A percentile compares a stretch with the other conserved stretches of the same genome.
Evolutionary conservation across 2,329 filamentous ascomycete genomes (phyloP).

Genomic region (Colletotrichum agaves): DNA sequence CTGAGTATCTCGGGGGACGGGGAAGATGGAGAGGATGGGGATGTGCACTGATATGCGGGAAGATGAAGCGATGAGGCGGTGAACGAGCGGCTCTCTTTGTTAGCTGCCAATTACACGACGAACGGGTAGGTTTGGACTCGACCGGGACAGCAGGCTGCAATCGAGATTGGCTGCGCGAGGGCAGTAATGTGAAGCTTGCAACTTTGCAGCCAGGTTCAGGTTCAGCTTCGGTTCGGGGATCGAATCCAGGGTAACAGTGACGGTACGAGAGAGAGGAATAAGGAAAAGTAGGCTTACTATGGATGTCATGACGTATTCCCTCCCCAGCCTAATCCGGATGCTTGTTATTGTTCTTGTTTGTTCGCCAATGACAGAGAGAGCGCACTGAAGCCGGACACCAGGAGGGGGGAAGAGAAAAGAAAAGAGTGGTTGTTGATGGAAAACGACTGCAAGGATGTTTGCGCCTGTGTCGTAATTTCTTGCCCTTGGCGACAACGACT

Average conservation of each 20-base stretch:
- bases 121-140: slow-evolving; percentile 14
- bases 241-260: background rate
- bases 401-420: slow-evolving; percentile 23
- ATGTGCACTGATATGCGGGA: slow-evolving; percentile 38
- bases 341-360: slow-evolving; percentile 20
- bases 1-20: slow-evolving; percentile 31
- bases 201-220: slow-evolving; percentile 18
- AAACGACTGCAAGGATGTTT: slow-evolving; percentile 5
- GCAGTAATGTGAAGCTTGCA: slow-evolving; percentile 14
- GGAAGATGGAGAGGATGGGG: slow-evolving; percentile 26
- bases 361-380: slow-evolving; percentile 33
- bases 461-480: slow-evolving; percentile 1
- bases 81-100: slow-evolving; percentile 34
- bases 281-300: slow-evolving; percentile 43
- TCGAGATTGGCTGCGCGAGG: slow-evolving; percentile 32
- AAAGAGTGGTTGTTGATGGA: slow-evolving; percentile 2
- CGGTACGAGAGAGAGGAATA: slow-evolving; percentile 11
- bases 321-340: slow-evolving; percentile 31
- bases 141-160: slow-evolving; percentile 31
- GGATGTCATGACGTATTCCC: slow-evolving; percentile 46
- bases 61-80: slow-evolving; percentile 35
- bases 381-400: slow-evolving; percentile 20
- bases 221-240: no score
- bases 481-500: background rate
- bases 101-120: slow-evolving; percentile 29